Evolutionary conservation across 768 basidiomycete genomes (phyloP).

Genomic region (Pulveroboletus sp.): DNA sequence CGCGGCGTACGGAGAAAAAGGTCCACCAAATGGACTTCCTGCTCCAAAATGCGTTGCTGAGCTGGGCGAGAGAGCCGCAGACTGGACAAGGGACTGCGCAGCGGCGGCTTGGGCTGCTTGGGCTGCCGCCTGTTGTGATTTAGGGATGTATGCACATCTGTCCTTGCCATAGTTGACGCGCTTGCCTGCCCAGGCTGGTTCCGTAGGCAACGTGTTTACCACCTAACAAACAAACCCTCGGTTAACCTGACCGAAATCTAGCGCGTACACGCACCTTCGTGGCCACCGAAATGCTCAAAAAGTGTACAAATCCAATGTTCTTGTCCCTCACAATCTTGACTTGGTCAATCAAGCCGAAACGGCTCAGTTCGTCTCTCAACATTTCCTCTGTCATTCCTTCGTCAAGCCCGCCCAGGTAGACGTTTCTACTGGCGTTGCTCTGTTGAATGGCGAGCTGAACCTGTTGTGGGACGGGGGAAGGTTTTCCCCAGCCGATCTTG

Average conservation of each 20-base stretch:
- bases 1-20: constrained; percentile 48
- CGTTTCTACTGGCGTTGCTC: constrained; percentile 91
- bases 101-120: constrained; percentile 86
- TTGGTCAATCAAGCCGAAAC: constrained; percentile 96
- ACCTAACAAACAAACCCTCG: constrained; percentile 50
- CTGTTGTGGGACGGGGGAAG: constrained; percentile 79
- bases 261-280: constrained; percentile 68
- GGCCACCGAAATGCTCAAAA: constrained; percentile 90
- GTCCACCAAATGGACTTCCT: constrained; percentile 30
- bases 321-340: constrained; percentile 99
- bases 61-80: constrained; percentile 37
- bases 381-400: constrained; percentile 88
- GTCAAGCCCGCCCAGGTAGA: constrained; percentile 92
- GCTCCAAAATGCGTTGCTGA: constrained; percentile 30
- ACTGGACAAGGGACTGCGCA: constrained; percentile 62
- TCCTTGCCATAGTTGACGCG: constrained; percentile 99
- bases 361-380: constrained; percentile 84
- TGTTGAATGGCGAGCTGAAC: constrained; percentile 87
- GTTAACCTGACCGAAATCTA: background rate
- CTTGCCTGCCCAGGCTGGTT: constrained; percentile 92
- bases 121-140: constrained; percentile 86
- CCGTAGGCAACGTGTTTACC: constrained; percentile 86
- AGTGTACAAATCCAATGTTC: constrained; percentile 99
- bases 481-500: constrained; percentile 99
- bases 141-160: constrained; percentile 96